A percentile compares a stretch with the other conserved stretches of the same genome.
phyloP scores from a whole-genome alignment of 192 early-diverging fungal species.

The Coemansia sp. region DNA sequence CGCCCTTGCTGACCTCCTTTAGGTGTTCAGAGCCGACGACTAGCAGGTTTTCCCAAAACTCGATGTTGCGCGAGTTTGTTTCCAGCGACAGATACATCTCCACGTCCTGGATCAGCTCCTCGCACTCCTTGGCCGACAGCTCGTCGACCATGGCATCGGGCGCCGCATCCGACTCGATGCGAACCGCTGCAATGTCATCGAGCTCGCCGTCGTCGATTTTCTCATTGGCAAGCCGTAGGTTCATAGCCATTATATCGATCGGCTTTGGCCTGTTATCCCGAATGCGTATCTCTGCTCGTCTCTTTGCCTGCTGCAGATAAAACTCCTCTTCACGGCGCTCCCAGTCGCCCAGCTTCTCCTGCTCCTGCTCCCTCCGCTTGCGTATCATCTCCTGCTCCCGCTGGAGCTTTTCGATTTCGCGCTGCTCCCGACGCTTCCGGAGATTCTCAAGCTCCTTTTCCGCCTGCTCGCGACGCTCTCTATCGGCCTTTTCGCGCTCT shows the following conservation, averaged over 20 bases:
- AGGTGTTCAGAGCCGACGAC: slow-evolving; percentile 75
- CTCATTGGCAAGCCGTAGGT: slow-evolving; percentile 76
- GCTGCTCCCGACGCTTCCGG: slow-evolving; percentile 71
- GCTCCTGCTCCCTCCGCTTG: slow-evolving; percentile 80
- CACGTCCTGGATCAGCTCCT: slow-evolving; percentile 84
- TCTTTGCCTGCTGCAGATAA: slow-evolving; percentile 86
- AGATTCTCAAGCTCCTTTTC: slow-evolving; percentile 79
- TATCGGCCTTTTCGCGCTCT: slow-evolving; percentile 59
- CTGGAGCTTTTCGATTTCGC: slow-evolving; percentile 76
- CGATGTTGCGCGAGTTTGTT: slow-evolving; percentile 64
- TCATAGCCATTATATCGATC: slow-evolving; percentile 91
- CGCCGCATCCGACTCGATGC: slow-evolving; percentile 75
- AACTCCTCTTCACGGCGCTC: slow-evolving; percentile 90
- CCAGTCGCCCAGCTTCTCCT: slow-evolving; percentile 93
- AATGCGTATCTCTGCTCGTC: slow-evolving; percentile 88
- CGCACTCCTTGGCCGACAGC: slow-evolving; percentile 62
- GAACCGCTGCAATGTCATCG: slow-evolving; percentile 58
- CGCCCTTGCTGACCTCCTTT: slow-evolving; percentile 1
- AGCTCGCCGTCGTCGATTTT: slow-evolving; percentile 67
- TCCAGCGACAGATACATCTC: slow-evolving; percentile 85
- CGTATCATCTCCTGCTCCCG: slow-evolving; percentile 77
- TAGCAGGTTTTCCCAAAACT: slow-evolving; percentile 86
- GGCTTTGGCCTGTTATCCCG: slow-evolving; percentile 82
- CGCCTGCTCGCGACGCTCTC: slow-evolving; percentile 60
- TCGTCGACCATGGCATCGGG: slow-evolving; percentile 77